phyloP scores from a whole-genome alignment of 148 eudicot species.

The Silene uniflora region DNA sequence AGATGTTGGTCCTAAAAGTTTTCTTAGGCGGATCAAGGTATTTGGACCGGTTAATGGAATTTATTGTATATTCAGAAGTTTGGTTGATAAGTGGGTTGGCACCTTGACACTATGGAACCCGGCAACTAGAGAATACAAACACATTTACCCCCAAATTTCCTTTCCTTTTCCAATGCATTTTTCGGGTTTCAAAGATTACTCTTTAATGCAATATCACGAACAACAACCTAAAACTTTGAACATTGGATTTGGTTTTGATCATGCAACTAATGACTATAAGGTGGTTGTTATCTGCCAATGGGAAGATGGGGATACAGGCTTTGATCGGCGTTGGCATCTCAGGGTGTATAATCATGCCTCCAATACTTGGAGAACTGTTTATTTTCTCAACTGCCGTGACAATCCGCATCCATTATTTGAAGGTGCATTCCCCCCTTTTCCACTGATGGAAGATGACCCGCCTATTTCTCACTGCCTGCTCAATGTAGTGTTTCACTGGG shows the following conservation, averaged over 20 bases:
- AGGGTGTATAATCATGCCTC: neutral
- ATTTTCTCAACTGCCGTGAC: neutral
- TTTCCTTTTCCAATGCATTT: neutral
- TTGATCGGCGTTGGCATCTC: neutral
- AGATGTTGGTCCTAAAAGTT: neutral
- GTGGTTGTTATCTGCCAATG: constrained; percentile 5
- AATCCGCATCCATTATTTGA: neutral
- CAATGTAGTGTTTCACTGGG: constrained; percentile 10
- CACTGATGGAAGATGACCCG: neutral
- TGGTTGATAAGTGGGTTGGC: neutral
- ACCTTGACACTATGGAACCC: constrained; percentile 1
- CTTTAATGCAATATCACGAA: neutral
- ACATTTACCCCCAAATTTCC: neutral
- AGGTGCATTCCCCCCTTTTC: neutral
- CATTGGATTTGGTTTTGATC: constrained; percentile 8
- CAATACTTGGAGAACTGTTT: neutral
- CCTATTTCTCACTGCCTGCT: constrained; percentile 4
- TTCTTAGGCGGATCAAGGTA: neutral
- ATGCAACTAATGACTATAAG: neutral
- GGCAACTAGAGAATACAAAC: constrained; percentile 1
- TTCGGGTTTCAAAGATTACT: neutral
- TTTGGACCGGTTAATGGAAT: constrained; percentile 6
- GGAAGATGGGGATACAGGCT: neutral
- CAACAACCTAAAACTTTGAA: neutral
- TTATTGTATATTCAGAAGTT: neutral